These are phyloP conservation scores for Boletus eberwhitei DNA, from an alignment of 768 basidiomycete genomes.

Conservation along the genomic window DNA sequence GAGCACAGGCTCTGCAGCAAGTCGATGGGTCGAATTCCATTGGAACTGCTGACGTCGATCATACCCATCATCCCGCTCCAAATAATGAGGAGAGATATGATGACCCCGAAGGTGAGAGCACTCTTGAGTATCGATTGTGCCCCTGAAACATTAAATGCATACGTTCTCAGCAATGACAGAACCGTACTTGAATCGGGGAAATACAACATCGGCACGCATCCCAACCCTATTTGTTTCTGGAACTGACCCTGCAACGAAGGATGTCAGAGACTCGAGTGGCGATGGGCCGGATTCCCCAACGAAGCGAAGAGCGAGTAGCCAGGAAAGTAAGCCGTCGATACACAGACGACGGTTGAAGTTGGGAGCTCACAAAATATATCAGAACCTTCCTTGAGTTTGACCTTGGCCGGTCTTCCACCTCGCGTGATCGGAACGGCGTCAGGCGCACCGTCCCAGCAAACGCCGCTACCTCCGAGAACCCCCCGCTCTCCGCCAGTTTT, in stretches of 20 bases:
- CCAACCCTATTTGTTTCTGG: background rate
- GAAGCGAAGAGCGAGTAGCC: background rate
- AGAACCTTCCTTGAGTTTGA: conserved; percentile 18
- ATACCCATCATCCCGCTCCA: background rate
- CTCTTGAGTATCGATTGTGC: background rate
- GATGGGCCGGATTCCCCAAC: background rate
- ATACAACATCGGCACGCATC: background rate
- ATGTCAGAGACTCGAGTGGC: background rate
- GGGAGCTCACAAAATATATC: background rate
- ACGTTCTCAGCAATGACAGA: background rate
- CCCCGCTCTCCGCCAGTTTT: conserved; percentile 10
- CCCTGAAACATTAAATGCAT: background rate
- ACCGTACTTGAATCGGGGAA: background rate
- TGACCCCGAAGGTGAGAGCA: background rate
- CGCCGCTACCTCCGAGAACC: conserved; percentile 3
- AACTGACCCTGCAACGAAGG: background rate
- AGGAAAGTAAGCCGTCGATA: conserved; percentile 7
- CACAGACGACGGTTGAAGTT: too few relatives aligned
- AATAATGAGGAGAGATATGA: background rate
- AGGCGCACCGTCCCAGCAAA: conserved; percentile 14
- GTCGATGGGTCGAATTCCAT: conserved; percentile 1
- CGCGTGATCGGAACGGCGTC: conserved; percentile 6
- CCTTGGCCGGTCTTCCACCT: conserved; percentile 7
- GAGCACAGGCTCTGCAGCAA: conserved; percentile 30
- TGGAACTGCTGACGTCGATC: background rate